Evolutionary conservation across 140 eudicot genomes (phyloP), one percentile per base, ranked within the genome.

Genomic region (Flaveria floridana): DNA sequence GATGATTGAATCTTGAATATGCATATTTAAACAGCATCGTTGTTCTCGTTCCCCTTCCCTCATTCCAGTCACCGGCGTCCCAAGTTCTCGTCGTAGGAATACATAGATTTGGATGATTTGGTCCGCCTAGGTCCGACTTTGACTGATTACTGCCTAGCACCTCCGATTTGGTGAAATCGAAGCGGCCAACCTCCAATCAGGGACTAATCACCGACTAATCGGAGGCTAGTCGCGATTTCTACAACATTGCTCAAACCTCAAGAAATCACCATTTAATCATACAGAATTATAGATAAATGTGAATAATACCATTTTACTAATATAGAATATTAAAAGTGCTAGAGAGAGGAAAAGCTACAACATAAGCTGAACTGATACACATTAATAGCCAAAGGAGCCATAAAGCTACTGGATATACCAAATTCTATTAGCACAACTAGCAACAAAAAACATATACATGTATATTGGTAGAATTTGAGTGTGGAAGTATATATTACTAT

Each of bases 401-500:
- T 34, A 34, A 7, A 6, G 7, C 19, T 58, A 58, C 1, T 8
- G 48, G 61, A 73, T 42, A 19, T n/a, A 73, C 44, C 47, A n/a
- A 71, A 25, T 46, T 46, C 4, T 28, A 74, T 16, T 26, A 74
- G 71, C 69, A 74, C 71, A 74, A 0, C 66, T 19, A 48, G 59
- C 63, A 74, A 64, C 71, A 64, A 55, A 30, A 6, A 26, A 13
- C 37, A 16, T 7, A 63, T 16, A 0, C 34, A 62, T 2, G 61
- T 34, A 30, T 47, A 48, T 23, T 62, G 51, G 52, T 26, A 48
- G 51, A 39, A 51, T 19, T 26, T 0, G 18, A 48, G 48, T 23
- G 44, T 74, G 20, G 48, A 50, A 21, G 13, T 23, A 23, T 23
- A 53, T 41, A 30, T 68, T 42, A 76, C 69, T 47, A 66, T 76